Evolutionary conservation across 2,329 filamentous ascomycete genomes (phyloP), one percentile per base, ranked within the genome.

Genomic region (Cercospora beticola): DNA sequence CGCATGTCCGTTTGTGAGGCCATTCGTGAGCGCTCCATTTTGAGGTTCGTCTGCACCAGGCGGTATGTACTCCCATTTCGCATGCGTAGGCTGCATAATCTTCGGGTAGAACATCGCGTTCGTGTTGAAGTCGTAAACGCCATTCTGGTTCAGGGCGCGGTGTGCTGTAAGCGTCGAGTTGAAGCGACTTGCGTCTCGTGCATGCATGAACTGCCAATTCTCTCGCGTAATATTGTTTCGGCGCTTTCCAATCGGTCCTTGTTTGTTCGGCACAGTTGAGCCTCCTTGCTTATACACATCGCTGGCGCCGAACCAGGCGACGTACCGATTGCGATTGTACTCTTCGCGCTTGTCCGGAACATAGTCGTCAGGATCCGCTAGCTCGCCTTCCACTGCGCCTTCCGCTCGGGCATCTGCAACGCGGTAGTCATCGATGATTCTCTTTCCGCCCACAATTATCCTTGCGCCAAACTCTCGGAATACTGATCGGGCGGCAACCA

Each of bases 271-370:
- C 33, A 74, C 74, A 9, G 68, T 70, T 9, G 66, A 66, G 21
- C 68, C 71, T 59, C 46, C 71, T 90, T 12, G 92, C 93, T 98
- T 93, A 79, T 99, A 99, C 26, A 99, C 95, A 46, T 92, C 90
- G 79, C 94, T 98, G 59, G 95, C 95, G 61, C 95, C 95, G 79
- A 97, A 94, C 95, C 95, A 99, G 30, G 95, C 95, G 30, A 99
- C 95, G 77, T 97, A 99, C 79, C 97, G 94, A 78, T 99, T 99
- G 82, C 94, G 93, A 84, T 99, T 97, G 85, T 99, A 99, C n/a
- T 89, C 86, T 78, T 96, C 91, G 46, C 90, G 92, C n/a, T 86
- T 83, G 8, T 87, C 86, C 28, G 93, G 87, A 52, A 94, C 86
- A 69, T 86, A 86, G 80, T 99, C 95, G 69, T 93, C 90, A 0